phyloP scores from a whole-genome alignment of 805 yeast genomes.

The Wickerhamiella siamensis region DNA sequence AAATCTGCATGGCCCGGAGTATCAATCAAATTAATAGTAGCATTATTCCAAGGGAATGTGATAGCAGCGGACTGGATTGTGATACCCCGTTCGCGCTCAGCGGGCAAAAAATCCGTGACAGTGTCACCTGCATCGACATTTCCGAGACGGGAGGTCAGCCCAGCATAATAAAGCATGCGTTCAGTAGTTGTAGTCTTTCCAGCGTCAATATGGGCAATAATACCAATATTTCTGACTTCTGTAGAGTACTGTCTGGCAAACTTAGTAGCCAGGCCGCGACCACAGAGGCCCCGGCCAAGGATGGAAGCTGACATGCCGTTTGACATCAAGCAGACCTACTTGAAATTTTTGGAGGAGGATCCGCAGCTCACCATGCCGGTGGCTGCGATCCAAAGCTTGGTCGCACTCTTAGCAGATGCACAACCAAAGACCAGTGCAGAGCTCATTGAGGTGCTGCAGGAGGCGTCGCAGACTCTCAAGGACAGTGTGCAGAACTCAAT shows the following conservation, averaged over 20 bases:
- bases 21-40: conserved; percentile 75
- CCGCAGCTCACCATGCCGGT: conserved; percentile 98
- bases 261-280: conserved; percentile 21
- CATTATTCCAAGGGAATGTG: conserved; percentile 69
- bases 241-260: background rate
- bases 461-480: conserved; percentile 63
- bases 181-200: conserved; percentile 98
- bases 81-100: conserved; percentile 85
- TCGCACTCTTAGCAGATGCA: conserved; percentile 63
- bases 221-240: conserved; percentile 63
- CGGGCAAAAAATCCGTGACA: conserved; percentile 79
- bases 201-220: conserved; percentile 98
- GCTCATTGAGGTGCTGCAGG: conserved; percentile 63
- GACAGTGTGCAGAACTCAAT: conserved; percentile 77
- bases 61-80: conserved; percentile 96
- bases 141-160: conserved; percentile 67
- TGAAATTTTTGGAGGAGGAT: conserved; percentile 71
- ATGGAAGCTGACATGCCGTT: conserved; percentile 28
- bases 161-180: conserved; percentile 81
- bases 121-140: conserved; percentile 95
- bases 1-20: conserved; percentile 99
- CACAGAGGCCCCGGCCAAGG: background rate
- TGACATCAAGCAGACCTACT: conserved; percentile 70
- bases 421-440: conserved; percentile 93
- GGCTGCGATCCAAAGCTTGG: conserved; percentile 92